A percentile compares a stretch with the other conserved stretches of the same genome.
These are phyloP conservation scores for Achaetomium macrosporum DNA, from an alignment of 2,329 filamentous ascomycete species.

Conservation along the genomic window DNA sequence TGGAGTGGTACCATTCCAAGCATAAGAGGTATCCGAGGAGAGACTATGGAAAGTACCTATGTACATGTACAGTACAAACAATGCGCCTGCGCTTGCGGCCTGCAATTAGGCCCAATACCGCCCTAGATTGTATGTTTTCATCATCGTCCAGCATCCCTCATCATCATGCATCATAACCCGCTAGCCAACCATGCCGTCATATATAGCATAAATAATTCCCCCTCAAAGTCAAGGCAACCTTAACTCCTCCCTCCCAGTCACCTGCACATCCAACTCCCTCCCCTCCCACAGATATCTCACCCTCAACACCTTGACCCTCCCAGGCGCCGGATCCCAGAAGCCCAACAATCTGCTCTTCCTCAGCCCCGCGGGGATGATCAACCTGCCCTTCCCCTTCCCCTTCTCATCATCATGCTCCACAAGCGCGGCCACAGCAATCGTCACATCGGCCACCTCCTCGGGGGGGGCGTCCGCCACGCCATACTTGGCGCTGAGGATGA, in stretches of 20 bases:
- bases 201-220: too few species aligned
- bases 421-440: slow-evolving; percentile 42
- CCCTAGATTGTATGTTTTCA: too few species aligned
- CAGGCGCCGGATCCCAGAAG: slow-evolving; percentile 47
- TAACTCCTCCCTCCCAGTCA: slow-evolving; percentile 33
- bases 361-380: slow-evolving; percentile 37
- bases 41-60: not conserved
- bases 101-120: too few species aligned
- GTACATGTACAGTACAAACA: not conserved
- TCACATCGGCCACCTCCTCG: slow-evolving; percentile 45
- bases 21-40: not conserved
- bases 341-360: slow-evolving; percentile 41
- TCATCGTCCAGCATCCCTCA: too few species aligned
- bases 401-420: slow-evolving; percentile 30
- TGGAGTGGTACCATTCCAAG: not conserved
- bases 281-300: slow-evolving; percentile 40
- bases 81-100: too few species aligned
- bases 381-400: slow-evolving; percentile 11
- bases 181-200: too few species aligned
- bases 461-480: slow-evolving; percentile 33
- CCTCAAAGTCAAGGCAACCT: slow-evolving; percentile 29
- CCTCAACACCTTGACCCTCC: slow-evolving; percentile 38
- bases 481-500: slow-evolving; percentile 45
- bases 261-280: slow-evolving; percentile 32
- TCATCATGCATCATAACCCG: too few species aligned